A percentile compares a stretch with the other conserved stretches of the same genome.
Evolutionary conservation across 306 rosid species (phyloP).

Genomic region (Luffa acutangula): DNA sequence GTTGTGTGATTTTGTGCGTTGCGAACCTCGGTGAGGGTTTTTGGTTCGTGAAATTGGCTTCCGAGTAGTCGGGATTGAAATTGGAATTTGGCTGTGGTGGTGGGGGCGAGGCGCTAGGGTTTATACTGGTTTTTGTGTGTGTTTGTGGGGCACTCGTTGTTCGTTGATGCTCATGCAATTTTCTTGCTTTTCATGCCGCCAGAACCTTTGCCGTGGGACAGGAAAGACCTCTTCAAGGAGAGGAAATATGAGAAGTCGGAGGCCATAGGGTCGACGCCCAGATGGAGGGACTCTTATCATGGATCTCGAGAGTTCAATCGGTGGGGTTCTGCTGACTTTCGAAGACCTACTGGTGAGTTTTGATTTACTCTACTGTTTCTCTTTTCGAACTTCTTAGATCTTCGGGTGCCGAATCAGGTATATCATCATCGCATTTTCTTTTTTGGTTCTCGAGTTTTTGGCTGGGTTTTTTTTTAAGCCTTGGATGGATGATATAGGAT

Average conservation of each 20-base stretch:
- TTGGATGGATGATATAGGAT: not conserved
- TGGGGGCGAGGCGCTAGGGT: not conserved
- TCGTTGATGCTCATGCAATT: constrained; percentile 71
- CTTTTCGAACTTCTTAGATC: not conserved
- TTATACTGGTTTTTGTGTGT: constrained; percentile 1
- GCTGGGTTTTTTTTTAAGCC: not conserved
- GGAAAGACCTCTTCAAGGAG: constrained; percentile 95
- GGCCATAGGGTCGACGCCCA: constrained; percentile 52
- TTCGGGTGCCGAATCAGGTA: not conserved
- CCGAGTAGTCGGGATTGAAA: not conserved
- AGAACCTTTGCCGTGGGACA: constrained; percentile 94
- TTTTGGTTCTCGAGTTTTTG: not conserved
- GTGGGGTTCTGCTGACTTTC: constrained; percentile 73
- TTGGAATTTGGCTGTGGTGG: not conserved
- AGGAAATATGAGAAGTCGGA: constrained; percentile 98
- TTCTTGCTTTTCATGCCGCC: constrained; percentile 95
- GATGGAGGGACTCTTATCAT: constrained; percentile 92
- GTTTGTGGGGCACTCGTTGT: not conserved
- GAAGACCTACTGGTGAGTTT: constrained; percentile 66
- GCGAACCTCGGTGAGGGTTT: constrained; percentile 22
- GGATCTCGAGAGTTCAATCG: constrained; percentile 64
- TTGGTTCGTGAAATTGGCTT: not conserved
- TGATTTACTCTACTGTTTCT: not conserved
- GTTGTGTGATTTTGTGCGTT: not conserved
- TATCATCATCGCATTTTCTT: not conserved